Percentiles rank a stretch among this genome's conserved stretches.
Evolutionary conservation across 179 eudicot species (phyloP).

Genomic region (Camellia oleifera): DNA sequence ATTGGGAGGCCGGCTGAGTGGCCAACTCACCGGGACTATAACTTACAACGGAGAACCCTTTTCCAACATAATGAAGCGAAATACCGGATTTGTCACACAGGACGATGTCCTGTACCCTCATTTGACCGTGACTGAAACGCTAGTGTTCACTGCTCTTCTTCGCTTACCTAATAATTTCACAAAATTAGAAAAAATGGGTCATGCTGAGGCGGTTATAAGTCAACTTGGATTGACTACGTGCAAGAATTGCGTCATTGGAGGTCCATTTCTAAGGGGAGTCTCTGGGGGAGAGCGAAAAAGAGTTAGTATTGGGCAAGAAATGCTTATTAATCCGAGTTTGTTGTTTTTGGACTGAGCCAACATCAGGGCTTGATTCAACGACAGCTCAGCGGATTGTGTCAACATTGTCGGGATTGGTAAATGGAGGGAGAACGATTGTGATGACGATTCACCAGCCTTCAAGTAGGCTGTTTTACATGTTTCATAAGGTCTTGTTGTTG

Average conservation of each 20-base stretch:
- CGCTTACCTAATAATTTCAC: conserved; percentile 56
- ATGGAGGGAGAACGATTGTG: conserved; percentile 70
- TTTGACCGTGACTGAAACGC: conserved; percentile 68
- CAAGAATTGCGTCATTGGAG: conserved; percentile 63
- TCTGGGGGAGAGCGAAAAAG: conserved; percentile 88
- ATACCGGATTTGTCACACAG: conserved; percentile 76
- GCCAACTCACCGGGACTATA: conserved; percentile 45
- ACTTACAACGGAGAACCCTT: conserved; percentile 55
- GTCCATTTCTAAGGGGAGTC: conserved; percentile 50
- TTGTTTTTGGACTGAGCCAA: conserved; percentile 82
- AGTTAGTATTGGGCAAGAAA: conserved; percentile 84
- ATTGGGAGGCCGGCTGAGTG: conserved; percentile 63
- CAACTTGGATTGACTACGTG: conserved; percentile 61
- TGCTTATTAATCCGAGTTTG: conserved; percentile 76
- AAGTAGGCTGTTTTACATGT: conserved; percentile 72
- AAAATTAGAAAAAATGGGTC: conserved; percentile 37
- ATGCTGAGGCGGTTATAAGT: conserved; percentile 41
- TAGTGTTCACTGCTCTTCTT: conserved; percentile 62
- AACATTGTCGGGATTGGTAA: conserved; percentile 46
- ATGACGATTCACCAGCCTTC: conserved; percentile 95
- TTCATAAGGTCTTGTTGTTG: conserved; percentile 67
- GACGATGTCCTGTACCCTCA: conserved; percentile 73
- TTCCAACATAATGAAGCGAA: conserved; percentile 49
- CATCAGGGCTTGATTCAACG: conserved; percentile 86
- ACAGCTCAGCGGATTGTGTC: conserved; percentile 77